Base-by-base conservation (phyloP, 73 alveolate species). In the Chromera velia region DNA sequence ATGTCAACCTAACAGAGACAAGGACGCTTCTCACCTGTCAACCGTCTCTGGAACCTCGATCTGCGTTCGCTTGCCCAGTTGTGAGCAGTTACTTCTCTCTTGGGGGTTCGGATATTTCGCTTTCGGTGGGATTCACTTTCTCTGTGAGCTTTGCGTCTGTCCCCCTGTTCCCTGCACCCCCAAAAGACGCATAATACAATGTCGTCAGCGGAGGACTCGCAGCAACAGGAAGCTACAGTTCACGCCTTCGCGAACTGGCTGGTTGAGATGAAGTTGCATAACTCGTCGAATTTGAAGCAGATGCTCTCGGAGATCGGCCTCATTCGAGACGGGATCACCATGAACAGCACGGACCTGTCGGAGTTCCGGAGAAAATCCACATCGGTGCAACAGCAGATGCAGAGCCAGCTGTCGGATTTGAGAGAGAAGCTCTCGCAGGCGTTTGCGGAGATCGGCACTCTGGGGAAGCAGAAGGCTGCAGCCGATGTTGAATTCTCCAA, bases 341-440 rank as follows among this genome's bases (percentile, higher is more conserved):
- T 78, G 33, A 78, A 78, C 85, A 78, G 69, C 66, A 66, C 46
- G 85, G 85, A 78, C 33, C 85, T 78, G 33, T 68, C 85, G 18
- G 85, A 78, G 72, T 78, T 78, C 85, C 67, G 69, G 34, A 72
- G 85, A 0, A 77, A 78, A 32, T 67, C 79, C 72, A 78, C 77
- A 33, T 62, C 75, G 9, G 68, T 63, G 28, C 34, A 40, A 13
- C 4, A 4, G 13, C 55, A 40, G 55, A 40, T 40, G 55, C 55
- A 40, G 55, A 40, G 79, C 33, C 85, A 78, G 78, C 73, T 78
- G 67, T 46, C 85, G 32, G 85, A 78, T 45, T 32, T 78, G 62
- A 77, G 77, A 28, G 85, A 78, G 79, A 78, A 78, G 85, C 47
- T 78, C 33, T 46, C 79, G 40, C 67, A 46, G 33, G 85, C 85